Base-by-base conservation (phyloP, 495 filamentous ascomycete species). In the Lasiosphaeriaceae sp. region DNA sequence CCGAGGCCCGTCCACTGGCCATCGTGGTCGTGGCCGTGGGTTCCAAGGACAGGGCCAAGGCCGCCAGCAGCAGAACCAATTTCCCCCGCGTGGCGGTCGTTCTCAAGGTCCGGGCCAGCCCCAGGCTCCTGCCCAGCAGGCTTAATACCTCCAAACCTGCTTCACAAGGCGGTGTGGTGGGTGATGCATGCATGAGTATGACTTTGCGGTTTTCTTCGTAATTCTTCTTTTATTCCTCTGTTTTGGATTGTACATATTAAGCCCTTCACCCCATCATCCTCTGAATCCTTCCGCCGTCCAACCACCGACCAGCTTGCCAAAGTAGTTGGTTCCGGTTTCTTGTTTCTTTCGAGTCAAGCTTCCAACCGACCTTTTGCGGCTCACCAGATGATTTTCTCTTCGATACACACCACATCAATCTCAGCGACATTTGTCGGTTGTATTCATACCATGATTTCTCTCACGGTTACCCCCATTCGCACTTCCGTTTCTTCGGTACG, bases 51-150 rank as follows among this genome's bases (percentile, higher is more conserved):
- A 71, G 51, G 65, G 65, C 14, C 72, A 71, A 19, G 67, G 59
- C 16, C 54, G 58, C n/a, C 26, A 31, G 26, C 78, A 72, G 43
- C 68, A 76, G 57, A 70, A 73, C 50, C 74, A 69, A 50, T 69
- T 70, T 26, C 73, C 73, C 22, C 73, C 74, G 47, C 71, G 77
- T 26, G 76, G 75, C n/a, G 61, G 58, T 47, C 63, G 65, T 23
- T 35, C 54, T 44, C 73, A 72, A 45, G 59, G 61, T n/a, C 63
- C 64, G 47, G 57, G 44, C 6, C 66, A 63, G 39, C 49, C 66
- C n/a, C 67, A 67, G 20, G 61, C 55, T 2, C 61, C 63, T 50
- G 34, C 56, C 6, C 65, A 69, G 58, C 67, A 73, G 58, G 54
- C 57, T 37, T 66, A 60, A 62, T 19, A 23, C 39, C 29, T 52